These are phyloP conservation scores for Umbelopsis sp. DNA, from an alignment of 192 early-diverging fungal species.

Conservation along the genomic window DNA sequence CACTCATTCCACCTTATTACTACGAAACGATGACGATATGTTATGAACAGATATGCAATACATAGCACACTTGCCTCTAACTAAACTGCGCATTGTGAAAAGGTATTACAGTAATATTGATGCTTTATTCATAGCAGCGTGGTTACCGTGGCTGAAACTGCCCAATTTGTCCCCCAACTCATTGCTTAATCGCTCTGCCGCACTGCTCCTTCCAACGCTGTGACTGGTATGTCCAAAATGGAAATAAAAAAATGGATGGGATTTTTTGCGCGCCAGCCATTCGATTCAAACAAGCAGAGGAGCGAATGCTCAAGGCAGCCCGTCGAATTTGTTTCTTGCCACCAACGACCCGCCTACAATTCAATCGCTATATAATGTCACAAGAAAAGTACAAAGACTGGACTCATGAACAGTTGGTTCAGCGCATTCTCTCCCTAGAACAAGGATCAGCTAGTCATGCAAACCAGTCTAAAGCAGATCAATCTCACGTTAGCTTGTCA, in stretches of 20 bases:
- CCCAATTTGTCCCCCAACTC: no score
- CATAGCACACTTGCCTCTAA: no score
- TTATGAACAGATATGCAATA: no score
- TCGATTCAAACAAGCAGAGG: not conserved
- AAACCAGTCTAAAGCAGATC: not conserved
- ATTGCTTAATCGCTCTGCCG: no score
- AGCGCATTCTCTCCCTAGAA: constrained; percentile 49
- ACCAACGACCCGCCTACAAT: not conserved
- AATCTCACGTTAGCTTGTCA: constrained; percentile 1
- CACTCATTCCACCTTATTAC: no score
- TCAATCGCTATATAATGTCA: not conserved
- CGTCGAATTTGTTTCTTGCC: not conserved
- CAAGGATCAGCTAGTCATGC: not conserved
- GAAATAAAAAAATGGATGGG: not conserved
- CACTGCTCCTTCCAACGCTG: no score
- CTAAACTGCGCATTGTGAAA: no score
- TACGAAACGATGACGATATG: no score
- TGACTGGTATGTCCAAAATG: not conserved
- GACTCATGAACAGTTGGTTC: constrained; percentile 59
- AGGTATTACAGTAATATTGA: no score
- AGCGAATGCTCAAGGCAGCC: not conserved
- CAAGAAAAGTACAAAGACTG: constrained; percentile 47
- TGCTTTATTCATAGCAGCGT: no score
- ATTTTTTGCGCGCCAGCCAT: no score
- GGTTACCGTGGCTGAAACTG: no score